These are phyloP conservation scores for Aspergillus aculeatinus DNA, from an alignment of 2,329 filamentous ascomycete genomes.

Conservation along the genomic window DNA sequence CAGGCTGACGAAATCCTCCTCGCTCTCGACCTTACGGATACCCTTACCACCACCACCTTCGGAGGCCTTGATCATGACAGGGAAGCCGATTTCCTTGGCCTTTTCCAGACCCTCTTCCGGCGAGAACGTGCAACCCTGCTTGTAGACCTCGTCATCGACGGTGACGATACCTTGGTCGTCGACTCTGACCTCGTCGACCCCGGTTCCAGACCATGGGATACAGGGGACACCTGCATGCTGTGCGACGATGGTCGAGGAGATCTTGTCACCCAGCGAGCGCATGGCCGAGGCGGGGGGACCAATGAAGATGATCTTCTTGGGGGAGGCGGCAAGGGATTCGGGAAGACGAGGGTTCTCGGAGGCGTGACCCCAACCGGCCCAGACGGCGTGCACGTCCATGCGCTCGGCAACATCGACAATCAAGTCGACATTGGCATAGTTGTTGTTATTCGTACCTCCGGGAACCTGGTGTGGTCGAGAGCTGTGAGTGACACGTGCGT, in stretches of 20 bases:
- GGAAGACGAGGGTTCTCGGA: conserved; percentile 98
- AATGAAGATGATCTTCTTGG: conserved; percentile 99
- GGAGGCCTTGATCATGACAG: conserved; percentile 99
- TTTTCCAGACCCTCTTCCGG: conserved; percentile 86
- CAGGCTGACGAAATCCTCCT: conserved; percentile 78
- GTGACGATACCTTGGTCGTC: conserved; percentile 87
- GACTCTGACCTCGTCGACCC: conserved; percentile 76
- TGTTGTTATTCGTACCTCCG: conserved; percentile 99
- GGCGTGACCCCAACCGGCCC: conserved; percentile 98
- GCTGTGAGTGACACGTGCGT: not conserved
- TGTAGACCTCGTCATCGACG: conserved; percentile 79
- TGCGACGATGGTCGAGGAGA: conserved; percentile 97
- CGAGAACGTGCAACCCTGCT: conserved; percentile 84
- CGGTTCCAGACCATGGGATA: conserved; percentile 98
- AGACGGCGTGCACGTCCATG: conserved; percentile 97
- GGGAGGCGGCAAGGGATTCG: conserved; percentile 90
- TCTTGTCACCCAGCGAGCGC: conserved; percentile 99
- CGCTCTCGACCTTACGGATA: conserved; percentile 88
- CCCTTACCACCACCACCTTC: conserved; percentile 99
- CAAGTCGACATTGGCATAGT: conserved; percentile 98
- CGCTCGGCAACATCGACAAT: conserved; percentile 98
- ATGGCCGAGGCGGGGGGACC: conserved; percentile 96
- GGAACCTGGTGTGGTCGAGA: conserved; percentile 61
- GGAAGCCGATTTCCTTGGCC: conserved; percentile 90
- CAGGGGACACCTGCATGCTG: conserved; percentile 95